Conservation (phyloP, 371 early-diverging fungal species). For the Apophysomyces ossiformis region DNA sequence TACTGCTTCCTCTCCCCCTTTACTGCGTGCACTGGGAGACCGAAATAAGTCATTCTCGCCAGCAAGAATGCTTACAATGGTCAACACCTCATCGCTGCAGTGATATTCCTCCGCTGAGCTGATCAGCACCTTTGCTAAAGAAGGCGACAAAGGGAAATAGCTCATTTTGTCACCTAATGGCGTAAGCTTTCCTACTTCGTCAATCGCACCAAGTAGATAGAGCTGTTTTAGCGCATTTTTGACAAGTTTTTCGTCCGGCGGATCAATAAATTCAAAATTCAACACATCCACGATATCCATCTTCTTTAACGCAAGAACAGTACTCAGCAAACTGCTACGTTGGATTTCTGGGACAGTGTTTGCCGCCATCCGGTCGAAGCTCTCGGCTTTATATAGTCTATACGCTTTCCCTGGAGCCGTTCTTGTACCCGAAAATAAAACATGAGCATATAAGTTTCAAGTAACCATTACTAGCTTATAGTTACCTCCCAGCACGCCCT, state of each 20-base stretch:
- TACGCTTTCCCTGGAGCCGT: conserved; percentile 92
- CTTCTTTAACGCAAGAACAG: conserved; percentile 88
- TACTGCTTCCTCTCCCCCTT: conserved; percentile 70
- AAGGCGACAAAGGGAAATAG: conserved; percentile 94
- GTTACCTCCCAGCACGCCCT: conserved; percentile 98
- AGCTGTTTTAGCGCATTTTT: conserved; percentile 89
- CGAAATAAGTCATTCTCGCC: conserved; percentile 89
- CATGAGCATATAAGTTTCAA: not conserved
- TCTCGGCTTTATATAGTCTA: conserved; percentile 90
- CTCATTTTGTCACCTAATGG: conserved; percentile 94
- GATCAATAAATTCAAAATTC: conserved; percentile 96
- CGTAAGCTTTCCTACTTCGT: conserved; percentile 88
- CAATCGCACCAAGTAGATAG: conserved; percentile 95
- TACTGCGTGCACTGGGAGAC: conserved; percentile 44
- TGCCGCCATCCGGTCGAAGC: conserved; percentile 80
- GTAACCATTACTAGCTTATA: too few species aligned
- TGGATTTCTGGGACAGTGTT: conserved; percentile 96
- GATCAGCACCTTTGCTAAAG: conserved; percentile 88
- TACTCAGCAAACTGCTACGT: conserved; percentile 88
- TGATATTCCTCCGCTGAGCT: conserved; percentile 53
- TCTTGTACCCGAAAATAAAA: conserved; percentile 14
- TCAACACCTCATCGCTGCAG: conserved; percentile 53
- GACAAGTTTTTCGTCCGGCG: conserved; percentile 85
- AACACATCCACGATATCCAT: conserved; percentile 92
- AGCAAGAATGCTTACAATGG: conserved; percentile 76